A percentile compares a stretch with the other conserved stretches of the same genome.
phyloP scores from a whole-genome alignment of 1,284 basidiomycete species.

The Tremellales sp. region DNA sequence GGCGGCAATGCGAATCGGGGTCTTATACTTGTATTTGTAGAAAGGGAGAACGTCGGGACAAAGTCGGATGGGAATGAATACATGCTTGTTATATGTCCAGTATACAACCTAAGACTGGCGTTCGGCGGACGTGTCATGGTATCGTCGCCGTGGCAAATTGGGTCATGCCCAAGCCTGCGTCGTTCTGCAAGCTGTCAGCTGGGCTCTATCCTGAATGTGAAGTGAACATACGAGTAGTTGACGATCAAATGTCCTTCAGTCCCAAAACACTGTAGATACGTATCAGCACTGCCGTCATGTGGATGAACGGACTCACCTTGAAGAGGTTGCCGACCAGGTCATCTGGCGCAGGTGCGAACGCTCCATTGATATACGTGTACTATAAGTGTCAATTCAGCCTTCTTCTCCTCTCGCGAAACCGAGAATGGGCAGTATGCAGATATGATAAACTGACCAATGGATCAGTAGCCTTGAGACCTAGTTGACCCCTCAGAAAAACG shows the following conservation, averaged over 20 bases:
- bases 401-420: background rate
- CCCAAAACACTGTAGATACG: slow-evolving; percentile 82
- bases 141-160: background rate
- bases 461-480: slow-evolving; percentile 82
- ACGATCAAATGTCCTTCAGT: slow-evolving; percentile 93
- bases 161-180: background rate
- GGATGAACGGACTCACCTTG: slow-evolving; percentile 56
- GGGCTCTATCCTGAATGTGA: background rate
- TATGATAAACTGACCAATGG: slow-evolving; percentile 71
- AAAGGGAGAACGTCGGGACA: background rate
- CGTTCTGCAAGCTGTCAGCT: background rate
- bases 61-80: background rate
- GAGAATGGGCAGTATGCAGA: background rate
- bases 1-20: background rate
- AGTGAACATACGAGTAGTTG: slow-evolving; percentile 73
- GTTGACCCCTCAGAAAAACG: slow-evolving; percentile 83
- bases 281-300: background rate
- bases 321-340: slow-evolving; percentile 77
- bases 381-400: slow-evolving; percentile 47
- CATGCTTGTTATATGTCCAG: background rate
- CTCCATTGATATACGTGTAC: slow-evolving; percentile 99
- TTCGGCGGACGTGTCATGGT: background rate
- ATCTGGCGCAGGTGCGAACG: slow-evolving; percentile 89
- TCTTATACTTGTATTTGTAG: background rate
- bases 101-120: background rate